phyloP scores from a whole-genome alignment of 2,329 filamentous ascomycete species.

The Amesomyces nigricolor region DNA sequence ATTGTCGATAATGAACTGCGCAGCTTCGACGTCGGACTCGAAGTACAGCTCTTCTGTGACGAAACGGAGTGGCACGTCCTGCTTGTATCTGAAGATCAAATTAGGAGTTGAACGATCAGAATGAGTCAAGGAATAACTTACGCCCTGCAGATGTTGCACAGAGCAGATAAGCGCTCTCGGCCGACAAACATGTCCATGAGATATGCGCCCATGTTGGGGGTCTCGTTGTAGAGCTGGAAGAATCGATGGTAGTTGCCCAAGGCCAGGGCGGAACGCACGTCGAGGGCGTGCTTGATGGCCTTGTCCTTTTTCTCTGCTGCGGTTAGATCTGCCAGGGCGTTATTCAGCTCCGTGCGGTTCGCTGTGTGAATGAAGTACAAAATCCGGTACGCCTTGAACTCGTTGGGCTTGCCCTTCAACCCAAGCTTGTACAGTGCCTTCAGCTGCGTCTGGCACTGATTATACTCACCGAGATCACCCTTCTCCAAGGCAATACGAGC shows the following conservation, averaged over 20 bases:
- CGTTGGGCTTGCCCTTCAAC: slow-evolving; percentile 81
- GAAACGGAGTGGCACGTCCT: slow-evolving; percentile 80
- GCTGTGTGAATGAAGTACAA: slow-evolving; percentile 99
- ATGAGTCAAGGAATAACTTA: slow-evolving; percentile 48
- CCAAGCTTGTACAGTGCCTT: slow-evolving; percentile 84
- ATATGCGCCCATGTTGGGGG: slow-evolving; percentile 95
- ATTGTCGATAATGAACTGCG: slow-evolving; percentile 82
- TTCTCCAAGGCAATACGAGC: slow-evolving; percentile 96
- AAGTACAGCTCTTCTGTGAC: slow-evolving; percentile 95
- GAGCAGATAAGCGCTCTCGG: slow-evolving; percentile 82
- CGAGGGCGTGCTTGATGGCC: slow-evolving; percentile 83
- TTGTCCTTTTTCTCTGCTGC: slow-evolving; percentile 84
- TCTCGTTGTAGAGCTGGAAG: slow-evolving; percentile 91
- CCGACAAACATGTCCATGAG: slow-evolving; percentile 99
- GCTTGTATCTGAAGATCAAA: slow-evolving; percentile 68
- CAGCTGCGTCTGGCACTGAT: slow-evolving; percentile 98
- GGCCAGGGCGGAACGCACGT: slow-evolving; percentile 85
- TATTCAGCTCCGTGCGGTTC: slow-evolving; percentile 97
- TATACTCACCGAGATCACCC: slow-evolving; percentile 99
- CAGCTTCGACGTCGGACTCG: slow-evolving; percentile 83
- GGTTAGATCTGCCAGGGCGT: slow-evolving; percentile 98
- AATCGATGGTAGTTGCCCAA: slow-evolving; percentile 97
- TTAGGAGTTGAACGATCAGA: slow-evolving; percentile 38
- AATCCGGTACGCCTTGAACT: slow-evolving; percentile 99
- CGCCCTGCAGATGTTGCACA: slow-evolving; percentile 93